Conservation (phyloP, 192 early-diverging fungal genomes). For the Pilaira anomala region DNA sequence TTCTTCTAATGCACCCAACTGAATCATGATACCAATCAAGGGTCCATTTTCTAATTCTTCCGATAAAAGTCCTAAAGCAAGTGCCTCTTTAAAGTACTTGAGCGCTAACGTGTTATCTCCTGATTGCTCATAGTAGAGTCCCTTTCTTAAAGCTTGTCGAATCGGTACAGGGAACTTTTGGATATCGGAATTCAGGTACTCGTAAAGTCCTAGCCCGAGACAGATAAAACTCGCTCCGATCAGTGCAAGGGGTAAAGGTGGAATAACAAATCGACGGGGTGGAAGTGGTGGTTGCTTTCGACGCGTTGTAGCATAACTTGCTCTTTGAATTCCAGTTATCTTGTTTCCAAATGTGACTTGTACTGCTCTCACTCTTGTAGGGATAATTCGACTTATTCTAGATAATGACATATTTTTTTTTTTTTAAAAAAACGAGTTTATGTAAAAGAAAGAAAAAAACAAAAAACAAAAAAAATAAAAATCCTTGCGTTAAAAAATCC, state of each 20-base stretch:
- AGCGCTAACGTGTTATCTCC: slow-evolving; percentile 43
- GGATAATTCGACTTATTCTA: too few relatives aligned
- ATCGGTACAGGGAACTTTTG: slow-evolving; percentile 51
- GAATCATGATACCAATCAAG: slow-evolving; percentile 61
- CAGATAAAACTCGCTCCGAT: slow-evolving; percentile 39
- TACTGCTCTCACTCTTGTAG: too few relatives aligned
- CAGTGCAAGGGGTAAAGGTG: slow-evolving; percentile 38
- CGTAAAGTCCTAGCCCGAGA: slow-evolving; percentile 43
- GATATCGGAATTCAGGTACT: slow-evolving; percentile 49
- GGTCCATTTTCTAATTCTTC: slow-evolving; percentile 43
- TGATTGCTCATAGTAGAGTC: slow-evolving; percentile 54
- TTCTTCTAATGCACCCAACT: slow-evolving; percentile 47
- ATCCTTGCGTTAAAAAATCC: too few relatives aligned
- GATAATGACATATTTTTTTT: too few relatives aligned
- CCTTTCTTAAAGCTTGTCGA: slow-evolving; percentile 48
- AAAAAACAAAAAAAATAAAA: too few relatives aligned
- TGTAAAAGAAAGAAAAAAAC: too few relatives aligned
- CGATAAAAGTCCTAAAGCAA: slow-evolving; percentile 42
- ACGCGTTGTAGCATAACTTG: neutral
- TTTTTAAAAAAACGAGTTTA: too few relatives aligned
- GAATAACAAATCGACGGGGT: slow-evolving; percentile 21
- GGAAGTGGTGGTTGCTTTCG: neutral
- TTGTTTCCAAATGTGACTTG: too few relatives aligned
- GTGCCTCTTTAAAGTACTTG: slow-evolving; percentile 43
- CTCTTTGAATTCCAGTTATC: neutral